phyloP scores from a whole-genome alignment of 208 protist species.

The Trypanosoma caninum region DNA sequence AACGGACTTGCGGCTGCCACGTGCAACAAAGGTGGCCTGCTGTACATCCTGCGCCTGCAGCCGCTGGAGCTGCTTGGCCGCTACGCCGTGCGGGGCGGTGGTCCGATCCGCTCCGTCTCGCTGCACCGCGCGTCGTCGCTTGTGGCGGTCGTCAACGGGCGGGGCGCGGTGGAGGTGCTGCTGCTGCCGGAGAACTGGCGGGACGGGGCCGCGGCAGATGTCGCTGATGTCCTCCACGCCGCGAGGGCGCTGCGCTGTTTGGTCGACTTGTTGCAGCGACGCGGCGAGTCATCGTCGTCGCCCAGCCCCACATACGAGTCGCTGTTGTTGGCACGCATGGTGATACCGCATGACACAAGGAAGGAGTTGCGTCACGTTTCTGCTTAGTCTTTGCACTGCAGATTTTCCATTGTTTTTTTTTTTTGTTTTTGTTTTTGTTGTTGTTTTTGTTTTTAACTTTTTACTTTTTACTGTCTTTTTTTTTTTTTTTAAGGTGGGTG shows the following conservation, averaged over 20 bases:
- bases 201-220: not conserved
- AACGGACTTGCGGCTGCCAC: constrained; percentile 9
- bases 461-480: not conserved
- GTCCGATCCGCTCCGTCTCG: constrained; percentile 38
- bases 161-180: constrained; percentile 59
- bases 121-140: constrained; percentile 37
- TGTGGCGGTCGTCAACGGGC: constrained; percentile 50
- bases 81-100: constrained; percentile 33
- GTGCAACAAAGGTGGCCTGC: constrained; percentile 22
- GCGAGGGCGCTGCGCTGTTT: constrained; percentile 1
- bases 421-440: not conserved
- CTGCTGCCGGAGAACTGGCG: constrained; percentile 27
- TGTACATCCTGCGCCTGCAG: constrained; percentile 37
- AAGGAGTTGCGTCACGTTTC: constrained; percentile 28
- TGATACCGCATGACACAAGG: constrained; percentile 43
- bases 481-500: not conserved
- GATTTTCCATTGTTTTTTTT: not conserved
- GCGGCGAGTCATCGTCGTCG: not conserved
- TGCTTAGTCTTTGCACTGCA: too few relatives aligned
- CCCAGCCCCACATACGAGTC: constrained; percentile 24
- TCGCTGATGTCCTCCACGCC: constrained; percentile 4
- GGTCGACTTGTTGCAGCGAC: not conserved
- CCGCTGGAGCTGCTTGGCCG: constrained; percentile 23
- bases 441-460: not conserved
- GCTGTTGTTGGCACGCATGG: constrained; percentile 40